Evolutionary conservation across 2,329 filamentous ascomycete genomes (phyloP).

Genomic region (Nemania bipapillata): DNA sequence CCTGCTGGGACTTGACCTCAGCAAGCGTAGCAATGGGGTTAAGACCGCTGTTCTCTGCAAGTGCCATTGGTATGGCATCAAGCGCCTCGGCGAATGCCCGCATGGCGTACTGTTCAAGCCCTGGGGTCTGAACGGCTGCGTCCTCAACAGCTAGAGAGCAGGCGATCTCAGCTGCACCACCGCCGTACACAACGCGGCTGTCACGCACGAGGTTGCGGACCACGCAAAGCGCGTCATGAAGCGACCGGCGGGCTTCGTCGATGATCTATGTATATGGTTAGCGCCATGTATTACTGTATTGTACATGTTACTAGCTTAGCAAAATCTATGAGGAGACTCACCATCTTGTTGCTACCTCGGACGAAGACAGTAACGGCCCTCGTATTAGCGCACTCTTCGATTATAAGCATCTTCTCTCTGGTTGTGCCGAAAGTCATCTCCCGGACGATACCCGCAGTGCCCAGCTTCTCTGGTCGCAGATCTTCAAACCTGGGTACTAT

Average conservation of each 20-base stretch:
- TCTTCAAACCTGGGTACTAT: constrained; percentile 99
- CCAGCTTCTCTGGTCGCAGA: constrained; percentile 88
- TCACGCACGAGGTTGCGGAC: constrained; percentile 95
- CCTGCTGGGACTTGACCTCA: constrained; percentile 94
- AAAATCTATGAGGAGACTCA: constrained; percentile 56
- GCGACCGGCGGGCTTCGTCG: constrained; percentile 95
- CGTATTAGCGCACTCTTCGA: constrained; percentile 98
- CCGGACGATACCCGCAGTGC: constrained; percentile 85
- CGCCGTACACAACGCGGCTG: constrained; percentile 97
- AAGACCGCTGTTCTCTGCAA: constrained; percentile 96
- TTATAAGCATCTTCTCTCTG: constrained; percentile 98
- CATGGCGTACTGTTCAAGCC: constrained; percentile 99
- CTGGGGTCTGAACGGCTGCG: constrained; percentile 90
- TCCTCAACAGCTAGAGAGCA: constrained; percentile 97
- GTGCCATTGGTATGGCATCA: constrained; percentile 91
- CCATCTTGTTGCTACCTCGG: constrained; percentile 99
- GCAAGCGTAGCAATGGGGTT: constrained; percentile 96
- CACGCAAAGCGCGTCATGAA: constrained; percentile 97
- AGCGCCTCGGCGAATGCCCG: constrained; percentile 95
- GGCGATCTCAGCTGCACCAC: constrained; percentile 95
- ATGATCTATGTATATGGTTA: constrained; percentile 74
- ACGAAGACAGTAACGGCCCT: constrained; percentile 96
- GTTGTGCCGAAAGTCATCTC: constrained; percentile 98
- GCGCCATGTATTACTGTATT: background rate
- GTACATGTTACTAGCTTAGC: background rate